These are phyloP conservation scores for Alternaria sp. DNA, from an alignment of 2,329 filamentous ascomycete species.

Conservation along the genomic window DNA sequence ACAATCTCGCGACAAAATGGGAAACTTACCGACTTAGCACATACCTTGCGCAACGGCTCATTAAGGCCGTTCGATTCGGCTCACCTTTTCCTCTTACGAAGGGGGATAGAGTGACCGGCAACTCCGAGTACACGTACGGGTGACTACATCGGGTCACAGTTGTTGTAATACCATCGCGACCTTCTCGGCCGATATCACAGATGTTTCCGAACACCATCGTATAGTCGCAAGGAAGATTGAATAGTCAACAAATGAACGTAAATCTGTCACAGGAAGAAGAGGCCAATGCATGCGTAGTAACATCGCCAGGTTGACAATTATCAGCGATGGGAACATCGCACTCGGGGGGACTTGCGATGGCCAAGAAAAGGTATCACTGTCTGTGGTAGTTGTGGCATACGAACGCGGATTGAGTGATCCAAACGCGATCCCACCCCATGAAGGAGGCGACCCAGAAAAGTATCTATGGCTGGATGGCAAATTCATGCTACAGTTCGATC, in stretches of 20 bases:
- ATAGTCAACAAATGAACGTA: not conserved
- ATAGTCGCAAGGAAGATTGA: not conserved
- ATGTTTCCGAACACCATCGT: not conserved
- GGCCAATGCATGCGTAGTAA: not conserved
- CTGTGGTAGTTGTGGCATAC: not conserved
- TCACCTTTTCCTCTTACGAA: not conserved
- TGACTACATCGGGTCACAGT: not conserved
- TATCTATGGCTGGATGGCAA: not conserved
- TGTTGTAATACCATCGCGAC: not conserved
- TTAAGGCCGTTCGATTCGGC: not conserved
- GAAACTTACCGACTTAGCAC: not conserved
- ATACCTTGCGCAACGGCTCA: not conserved
- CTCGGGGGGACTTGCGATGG: not conserved
- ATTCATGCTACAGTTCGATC: not conserved
- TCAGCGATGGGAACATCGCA: not conserved
- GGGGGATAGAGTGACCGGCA: not conserved
- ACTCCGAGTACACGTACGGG: not conserved
- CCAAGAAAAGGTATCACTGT: not conserved
- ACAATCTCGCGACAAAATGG: not conserved
- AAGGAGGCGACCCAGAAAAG: not conserved
- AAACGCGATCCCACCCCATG: not conserved
- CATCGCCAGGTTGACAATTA: not conserved
- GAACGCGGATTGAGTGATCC: accelerated
- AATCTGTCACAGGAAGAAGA: not conserved
- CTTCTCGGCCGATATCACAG: not conserved